phyloP scores from a whole-genome alignment of 2,329 filamentous ascomycete genomes.

The Hirsutella rhossiliensis region DNA sequence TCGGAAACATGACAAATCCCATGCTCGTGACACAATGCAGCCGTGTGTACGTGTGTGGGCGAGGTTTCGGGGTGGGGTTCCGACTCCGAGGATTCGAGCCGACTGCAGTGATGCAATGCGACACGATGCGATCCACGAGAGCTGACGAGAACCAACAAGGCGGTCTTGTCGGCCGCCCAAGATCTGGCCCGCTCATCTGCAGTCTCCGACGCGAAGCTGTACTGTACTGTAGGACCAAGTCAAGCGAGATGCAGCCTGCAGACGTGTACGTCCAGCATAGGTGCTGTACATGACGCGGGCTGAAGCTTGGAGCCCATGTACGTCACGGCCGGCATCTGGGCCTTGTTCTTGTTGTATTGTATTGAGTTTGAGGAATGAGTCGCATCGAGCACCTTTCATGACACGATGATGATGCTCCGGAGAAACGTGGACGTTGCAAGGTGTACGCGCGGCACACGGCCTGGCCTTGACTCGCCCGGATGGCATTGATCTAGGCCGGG shows the following conservation, averaged over 20 bases:
- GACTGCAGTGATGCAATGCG: background rate
- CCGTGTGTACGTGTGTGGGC: background rate
- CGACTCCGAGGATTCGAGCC: conserved; percentile 1
- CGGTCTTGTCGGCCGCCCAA: conserved; percentile 1
- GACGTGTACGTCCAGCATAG: background rate
- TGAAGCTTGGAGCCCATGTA: too few species aligned
- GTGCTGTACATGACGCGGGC: background rate
- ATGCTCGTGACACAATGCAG: background rate
- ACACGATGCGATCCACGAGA: conserved; percentile 1
- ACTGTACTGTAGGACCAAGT: background rate
- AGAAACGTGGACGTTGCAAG: too few species aligned
- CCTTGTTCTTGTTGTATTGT: too few species aligned
- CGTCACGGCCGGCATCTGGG: too few species aligned
- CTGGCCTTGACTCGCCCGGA: too few species aligned
- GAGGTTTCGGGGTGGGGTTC: conserved; percentile 1
- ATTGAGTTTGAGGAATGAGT: too few species aligned
- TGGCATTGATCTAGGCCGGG: too few species aligned
- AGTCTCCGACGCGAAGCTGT: background rate
- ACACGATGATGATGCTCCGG: too few species aligned
- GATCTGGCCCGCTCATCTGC: conserved; percentile 5
- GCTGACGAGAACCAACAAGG: background rate
- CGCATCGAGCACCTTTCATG: too few species aligned
- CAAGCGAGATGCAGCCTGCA: conserved; percentile 5
- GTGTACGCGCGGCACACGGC: too few species aligned
- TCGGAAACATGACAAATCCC: background rate